Percentiles rank a stretch among this genome's conserved stretches.
Conservation (phyloP, 2,329 filamentous ascomycete species). For the Aspergillus uvarum region DNA sequence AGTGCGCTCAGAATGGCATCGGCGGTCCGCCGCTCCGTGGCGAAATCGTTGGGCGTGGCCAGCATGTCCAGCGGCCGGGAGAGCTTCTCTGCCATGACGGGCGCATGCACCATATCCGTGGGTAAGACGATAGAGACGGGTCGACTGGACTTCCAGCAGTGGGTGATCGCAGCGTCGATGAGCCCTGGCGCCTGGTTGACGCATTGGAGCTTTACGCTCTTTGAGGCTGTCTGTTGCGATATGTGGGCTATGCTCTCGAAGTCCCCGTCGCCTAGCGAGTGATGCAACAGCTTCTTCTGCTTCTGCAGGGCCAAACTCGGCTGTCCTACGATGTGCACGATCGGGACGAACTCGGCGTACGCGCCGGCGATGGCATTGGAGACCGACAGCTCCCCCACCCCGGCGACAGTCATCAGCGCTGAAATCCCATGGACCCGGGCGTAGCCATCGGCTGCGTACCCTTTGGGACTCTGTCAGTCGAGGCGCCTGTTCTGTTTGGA, state of each 20-base stretch:
- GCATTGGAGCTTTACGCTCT: conserved; percentile 37
- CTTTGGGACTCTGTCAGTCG: neutral
- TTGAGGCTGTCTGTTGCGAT: conserved; percentile 37
- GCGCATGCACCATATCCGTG: neutral
- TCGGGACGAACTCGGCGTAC: conserved; percentile 69
- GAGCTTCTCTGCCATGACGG: neutral
- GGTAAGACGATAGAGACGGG: neutral
- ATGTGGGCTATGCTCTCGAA: conserved; percentile 14
- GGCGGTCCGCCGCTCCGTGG: neutral
- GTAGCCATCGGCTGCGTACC: conserved; percentile 41
- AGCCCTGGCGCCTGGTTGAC: conserved; percentile 40
- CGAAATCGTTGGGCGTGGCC: neutral
- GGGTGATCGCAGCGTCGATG: conserved; percentile 45
- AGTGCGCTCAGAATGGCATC: neutral
- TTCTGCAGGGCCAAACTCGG: conserved; percentile 49
- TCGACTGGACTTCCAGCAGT: neutral
- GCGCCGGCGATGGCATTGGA: conserved; percentile 72
- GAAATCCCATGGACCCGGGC: conserved; percentile 29
- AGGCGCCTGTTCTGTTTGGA: too few relatives aligned
- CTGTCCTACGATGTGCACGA: conserved; percentile 62
- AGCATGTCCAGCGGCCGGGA: neutral
- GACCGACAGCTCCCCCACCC: conserved; percentile 66
- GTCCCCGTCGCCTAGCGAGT: conserved; percentile 55
- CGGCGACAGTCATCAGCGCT: conserved; percentile 40
- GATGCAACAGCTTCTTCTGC: conserved; percentile 54